Conservation (phyloP, 139 green algal genomes). For the Diplosphaera chodatii region DNA sequence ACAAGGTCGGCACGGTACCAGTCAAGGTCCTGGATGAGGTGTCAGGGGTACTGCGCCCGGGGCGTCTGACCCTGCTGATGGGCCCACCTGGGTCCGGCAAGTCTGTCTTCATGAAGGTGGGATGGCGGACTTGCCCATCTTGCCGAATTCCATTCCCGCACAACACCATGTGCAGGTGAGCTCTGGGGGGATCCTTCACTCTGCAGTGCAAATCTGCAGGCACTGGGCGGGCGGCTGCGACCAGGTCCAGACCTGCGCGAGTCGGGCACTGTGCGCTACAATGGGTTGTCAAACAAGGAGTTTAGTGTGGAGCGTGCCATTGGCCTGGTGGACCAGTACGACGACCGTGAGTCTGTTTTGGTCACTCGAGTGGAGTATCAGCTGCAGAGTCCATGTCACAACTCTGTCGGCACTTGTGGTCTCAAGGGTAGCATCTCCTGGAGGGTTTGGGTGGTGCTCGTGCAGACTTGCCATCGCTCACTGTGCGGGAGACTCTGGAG, state of each 20-base stretch:
- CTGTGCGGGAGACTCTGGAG: conserved; percentile 65
- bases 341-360: conserved; percentile 22
- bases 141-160: too few species aligned
- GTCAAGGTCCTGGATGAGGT: conserved; percentile 31
- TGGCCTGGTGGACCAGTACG: conserved; percentile 51
- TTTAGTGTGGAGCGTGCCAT: conserved; percentile 46
- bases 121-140: too few species aligned
- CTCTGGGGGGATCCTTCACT: too few species aligned
- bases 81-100: conserved; percentile 60
- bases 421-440: too few species aligned
- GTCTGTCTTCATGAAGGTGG: conserved; percentile 45
- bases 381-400: too few species aligned
- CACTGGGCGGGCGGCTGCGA: conserved; percentile 47
- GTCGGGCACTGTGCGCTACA: conserved; percentile 55
- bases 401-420: too few species aligned
- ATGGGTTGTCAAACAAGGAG: conserved; percentile 40
- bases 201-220: neutral
- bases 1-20: conserved; percentile 2
- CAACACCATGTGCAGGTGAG: too few species aligned
- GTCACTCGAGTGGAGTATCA: too few species aligned
- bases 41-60: conserved; percentile 37
- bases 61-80: conserved; percentile 52
- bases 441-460: too few species aligned
- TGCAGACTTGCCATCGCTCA: conserved; percentile 58
- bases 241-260: conserved; percentile 13